These are phyloP conservation scores for Saccharomyces jurei DNA, from an alignment of 805 yeast species.

Conservation along the genomic window DNA sequence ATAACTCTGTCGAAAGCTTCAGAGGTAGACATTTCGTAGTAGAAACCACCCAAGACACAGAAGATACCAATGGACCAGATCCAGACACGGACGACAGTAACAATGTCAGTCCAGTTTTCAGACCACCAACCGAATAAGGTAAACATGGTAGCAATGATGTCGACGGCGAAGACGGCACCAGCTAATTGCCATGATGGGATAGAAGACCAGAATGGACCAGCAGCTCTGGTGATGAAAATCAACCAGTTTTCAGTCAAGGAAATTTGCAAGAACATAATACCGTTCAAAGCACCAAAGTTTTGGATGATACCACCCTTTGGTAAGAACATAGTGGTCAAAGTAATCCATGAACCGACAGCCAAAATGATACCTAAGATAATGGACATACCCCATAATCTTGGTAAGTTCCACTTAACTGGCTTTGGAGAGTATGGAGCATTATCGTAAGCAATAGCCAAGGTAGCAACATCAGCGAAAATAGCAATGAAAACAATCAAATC, in stretches of 20 bases:
- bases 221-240: conserved; percentile 92
- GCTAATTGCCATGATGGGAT: conserved; percentile 93
- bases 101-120: conserved; percentile 94
- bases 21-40: conserved; percentile 83
- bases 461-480: conserved; percentile 94
- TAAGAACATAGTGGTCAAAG: conserved; percentile 88
- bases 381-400: conserved; percentile 96
- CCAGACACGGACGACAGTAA: conserved; percentile 90
- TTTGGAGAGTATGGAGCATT: conserved; percentile 89
- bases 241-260: conserved; percentile 96
- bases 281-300: conserved; percentile 90
- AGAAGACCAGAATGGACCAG: conserved; percentile 98
- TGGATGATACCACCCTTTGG: conserved; percentile 90
- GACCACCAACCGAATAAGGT: conserved; percentile 96
- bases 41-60: conserved; percentile 94
- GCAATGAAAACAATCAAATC: conserved; percentile 94
- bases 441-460: conserved; percentile 94
- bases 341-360: conserved; percentile 91
- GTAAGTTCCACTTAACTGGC: conserved; percentile 95
- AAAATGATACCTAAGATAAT: conserved; percentile 74
- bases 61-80: conserved; percentile 93
- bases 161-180: conserved; percentile 88
- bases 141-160: conserved; percentile 86
- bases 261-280: conserved; percentile 88
- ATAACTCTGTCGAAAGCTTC: conserved; percentile 72